phyloP scores from a whole-genome alignment of 2,329 filamentous ascomycete genomes.

The Apiospora malaysiana region DNA sequence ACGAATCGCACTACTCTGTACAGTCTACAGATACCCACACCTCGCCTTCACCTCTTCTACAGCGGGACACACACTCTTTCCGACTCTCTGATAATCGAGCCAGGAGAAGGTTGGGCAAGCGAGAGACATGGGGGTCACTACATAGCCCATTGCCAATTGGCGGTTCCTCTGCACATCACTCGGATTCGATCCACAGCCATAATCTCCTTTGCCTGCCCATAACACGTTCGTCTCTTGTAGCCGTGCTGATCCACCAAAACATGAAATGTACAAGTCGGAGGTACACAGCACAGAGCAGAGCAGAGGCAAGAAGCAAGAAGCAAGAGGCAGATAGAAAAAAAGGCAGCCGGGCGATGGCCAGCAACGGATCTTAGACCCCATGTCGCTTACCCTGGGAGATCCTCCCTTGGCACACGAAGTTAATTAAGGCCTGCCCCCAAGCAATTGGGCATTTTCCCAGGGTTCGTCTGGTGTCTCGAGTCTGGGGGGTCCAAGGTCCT shows the following conservation, averaged over 20 bases:
- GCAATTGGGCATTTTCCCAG: slow-evolving; percentile 5
- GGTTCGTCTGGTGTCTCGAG: slow-evolving; percentile 12
- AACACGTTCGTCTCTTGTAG: not conserved
- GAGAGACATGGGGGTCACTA: slow-evolving; percentile 22
- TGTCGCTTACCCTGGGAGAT: slow-evolving; percentile 21
- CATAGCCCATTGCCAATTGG: not conserved
- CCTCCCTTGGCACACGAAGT: slow-evolving; percentile 23
- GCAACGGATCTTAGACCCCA: not conserved
- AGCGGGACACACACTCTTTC: not conserved
- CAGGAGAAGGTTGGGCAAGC: slow-evolving; percentile 26
- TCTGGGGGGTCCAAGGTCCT: not conserved
- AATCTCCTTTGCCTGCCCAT: slow-evolving; percentile 9
- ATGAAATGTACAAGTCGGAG: not conserved
- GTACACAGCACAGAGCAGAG: not conserved
- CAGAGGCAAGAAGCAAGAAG: not conserved
- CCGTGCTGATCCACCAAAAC: not conserved
- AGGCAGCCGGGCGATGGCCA: not conserved
- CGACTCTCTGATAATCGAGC: not conserved
- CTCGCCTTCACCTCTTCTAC: not conserved
- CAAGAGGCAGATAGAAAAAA: not conserved
- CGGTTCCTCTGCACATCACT: not conserved
- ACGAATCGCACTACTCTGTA: not conserved
- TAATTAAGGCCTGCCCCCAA: slow-evolving; percentile 25
- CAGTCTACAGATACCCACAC: too few relatives aligned
- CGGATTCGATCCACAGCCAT: slow-evolving; percentile 13